Base-by-base conservation (phyloP, 257 asterid genomes). In the Petrea volubilis region DNA sequence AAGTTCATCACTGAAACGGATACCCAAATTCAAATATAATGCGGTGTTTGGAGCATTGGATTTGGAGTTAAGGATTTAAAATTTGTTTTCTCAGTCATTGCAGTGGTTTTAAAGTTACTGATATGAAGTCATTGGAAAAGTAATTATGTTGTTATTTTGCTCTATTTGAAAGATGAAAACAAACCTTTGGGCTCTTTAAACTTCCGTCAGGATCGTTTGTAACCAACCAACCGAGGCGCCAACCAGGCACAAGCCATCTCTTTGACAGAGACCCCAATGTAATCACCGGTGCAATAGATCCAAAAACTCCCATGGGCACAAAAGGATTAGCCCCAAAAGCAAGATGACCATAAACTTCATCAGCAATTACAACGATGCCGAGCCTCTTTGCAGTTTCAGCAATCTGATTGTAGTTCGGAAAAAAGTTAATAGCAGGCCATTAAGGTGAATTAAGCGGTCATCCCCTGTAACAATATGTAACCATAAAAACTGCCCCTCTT, bases 191-290 rank as follows among this genome's bases (percentile, higher is more conserved):
- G 67, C 64, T 86, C 75, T 78, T 87, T 23, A 89, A 70, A 66
- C 50, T 75, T 50, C 88, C 87, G 49, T 78, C 67, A 6, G 93
- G 96, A 70, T 93, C 98, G 40, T 81, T 87, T 0, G 74, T 75
- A 17, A 88, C 98, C 58, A 93, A 68, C 98, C 98, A 93, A 55
- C 98, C 98, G 0, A 93, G 88, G 33, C 96, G 92, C 97, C 97
- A 93, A 36, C 98, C 98, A 0, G 98, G 98, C 0, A 93, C 96
- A 60, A 93, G 58, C 96, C 96, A 93, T 83, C 98, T 83, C 80
- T 93, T 93, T 0, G 98, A 91, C 71, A 93, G 47, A 3, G 98
- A 89, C 0, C 98, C 98, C 6, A 93, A 87, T 31, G 96, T 93
- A 23, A 93, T 64, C 64, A 93, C 89, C 0, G 93, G 96, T 12